A percentile compares a stretch with the other conserved stretches of the same genome.
phyloP scores from a whole-genome alignment of 139 green algal genomes.

The Closterium sp. region DNA sequence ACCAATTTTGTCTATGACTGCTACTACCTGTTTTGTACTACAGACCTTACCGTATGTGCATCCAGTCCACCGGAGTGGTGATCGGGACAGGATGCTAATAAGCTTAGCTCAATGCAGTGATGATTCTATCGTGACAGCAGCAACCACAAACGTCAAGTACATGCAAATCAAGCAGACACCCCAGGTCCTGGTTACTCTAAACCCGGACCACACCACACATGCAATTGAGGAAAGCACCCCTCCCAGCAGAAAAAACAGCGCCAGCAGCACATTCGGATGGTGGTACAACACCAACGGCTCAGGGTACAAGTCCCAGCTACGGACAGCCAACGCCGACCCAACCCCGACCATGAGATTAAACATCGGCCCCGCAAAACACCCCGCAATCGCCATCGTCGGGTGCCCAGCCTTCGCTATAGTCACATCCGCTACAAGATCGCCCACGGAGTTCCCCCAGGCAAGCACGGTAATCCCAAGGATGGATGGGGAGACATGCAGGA shows the following conservation, averaged over 20 bases:
- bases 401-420: constrained; percentile 45
- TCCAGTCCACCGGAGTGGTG: no score
- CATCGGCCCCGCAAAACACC: constrained; percentile 56
- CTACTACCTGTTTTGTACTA: no score
- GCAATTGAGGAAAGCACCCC: constrained; percentile 13
- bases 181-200: constrained; percentile 35
- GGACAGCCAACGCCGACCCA: constrained; percentile 46
- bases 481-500: constrained; percentile 28
- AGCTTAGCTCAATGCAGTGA: neutral
- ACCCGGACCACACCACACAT: constrained; percentile 17
- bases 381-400: constrained; percentile 54
- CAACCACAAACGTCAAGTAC: constrained; percentile 39
- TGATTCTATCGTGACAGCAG: neutral
- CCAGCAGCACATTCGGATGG: constrained; percentile 46
- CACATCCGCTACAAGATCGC: constrained; percentile 53
- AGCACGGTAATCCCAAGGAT: constrained; percentile 57
- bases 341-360: constrained; percentile 62
- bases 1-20: no score
- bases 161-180: constrained; percentile 38
- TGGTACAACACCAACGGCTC: constrained; percentile 13
- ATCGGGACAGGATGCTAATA: no score
- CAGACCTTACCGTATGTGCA: no score
- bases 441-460: constrained; percentile 61
- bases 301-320: constrained; percentile 8
- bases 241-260: constrained; percentile 48